Evolutionary conservation across 768 basidiomycete species (phyloP).

Genomic region (Punctularia strigosozonata): DNA sequence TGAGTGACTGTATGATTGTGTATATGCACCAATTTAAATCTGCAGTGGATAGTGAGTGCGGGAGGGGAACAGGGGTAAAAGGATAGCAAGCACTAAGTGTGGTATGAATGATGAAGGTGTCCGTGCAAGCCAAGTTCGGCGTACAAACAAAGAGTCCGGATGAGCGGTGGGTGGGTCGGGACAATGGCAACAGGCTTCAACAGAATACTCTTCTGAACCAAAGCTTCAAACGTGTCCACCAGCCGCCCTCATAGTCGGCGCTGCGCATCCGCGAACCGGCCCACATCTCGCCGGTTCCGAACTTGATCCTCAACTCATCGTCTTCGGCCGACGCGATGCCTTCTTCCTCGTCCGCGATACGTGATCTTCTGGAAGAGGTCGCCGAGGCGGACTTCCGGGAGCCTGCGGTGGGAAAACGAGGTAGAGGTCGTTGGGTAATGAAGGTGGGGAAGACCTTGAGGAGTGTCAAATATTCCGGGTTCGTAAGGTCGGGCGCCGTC

Average conservation of each 20-base stretch:
- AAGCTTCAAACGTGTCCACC: conserved; percentile 66
- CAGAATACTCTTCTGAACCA: conserved; percentile 80
- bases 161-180: too few species aligned
- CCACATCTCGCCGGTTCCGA: conserved; percentile 83
- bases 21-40: too few species aligned
- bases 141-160: too few species aligned
- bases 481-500: conserved; percentile 69
- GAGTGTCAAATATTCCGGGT: conserved; percentile 61
- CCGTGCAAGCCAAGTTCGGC: too few species aligned
- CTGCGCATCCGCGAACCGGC: conserved; percentile 47
- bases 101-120: too few species aligned
- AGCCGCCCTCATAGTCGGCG: conserved; percentile 61
- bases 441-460: conserved; percentile 70
- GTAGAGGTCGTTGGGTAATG: conserved; percentile 55
- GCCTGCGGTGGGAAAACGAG: conserved; percentile 47
- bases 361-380: too few species aligned
- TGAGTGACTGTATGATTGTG: too few species aligned
- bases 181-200: conserved; percentile 21
- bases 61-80: conserved; percentile 3
- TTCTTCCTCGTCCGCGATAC: conserved; percentile 54
- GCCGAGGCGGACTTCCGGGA: too few species aligned
- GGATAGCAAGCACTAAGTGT: conserved; percentile 1
- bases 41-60: conserved; percentile 2
- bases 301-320: conserved; percentile 45
- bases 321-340: conserved; percentile 47